These are phyloP conservation scores for Alternaria brassicicola DNA, from an alignment of 2,329 filamentous ascomycete species.

Conservation along the genomic window DNA sequence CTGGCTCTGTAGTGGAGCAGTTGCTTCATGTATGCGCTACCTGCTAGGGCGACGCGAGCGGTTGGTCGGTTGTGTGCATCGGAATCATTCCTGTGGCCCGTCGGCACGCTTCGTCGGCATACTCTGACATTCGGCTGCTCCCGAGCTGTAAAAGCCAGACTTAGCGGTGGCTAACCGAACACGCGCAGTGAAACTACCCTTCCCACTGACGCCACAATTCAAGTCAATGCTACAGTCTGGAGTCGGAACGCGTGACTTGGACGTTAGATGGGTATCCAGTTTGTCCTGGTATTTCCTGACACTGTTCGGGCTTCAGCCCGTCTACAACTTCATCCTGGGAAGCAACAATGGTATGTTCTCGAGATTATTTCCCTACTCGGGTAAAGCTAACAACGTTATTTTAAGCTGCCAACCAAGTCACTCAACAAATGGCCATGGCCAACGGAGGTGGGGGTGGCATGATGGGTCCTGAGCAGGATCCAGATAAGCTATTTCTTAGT, in stretches of 20 bases:
- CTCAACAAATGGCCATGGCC: slow-evolving; percentile 80
- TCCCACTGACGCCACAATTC: slow-evolving; percentile 97
- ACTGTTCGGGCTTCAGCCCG: slow-evolving; percentile 92
- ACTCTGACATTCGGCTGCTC: slow-evolving; percentile 4
- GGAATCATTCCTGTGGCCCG: not conserved
- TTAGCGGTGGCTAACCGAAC: slow-evolving; percentile 23
- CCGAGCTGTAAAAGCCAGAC: slow-evolving; percentile 7
- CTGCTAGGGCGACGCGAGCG: slow-evolving; percentile 10
- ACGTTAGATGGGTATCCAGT: slow-evolving; percentile 97
- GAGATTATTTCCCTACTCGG: slow-evolving; percentile 2
- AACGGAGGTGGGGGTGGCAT: slow-evolving; percentile 76
- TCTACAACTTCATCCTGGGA: slow-evolving; percentile 95
- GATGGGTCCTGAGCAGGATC: slow-evolving; percentile 91
- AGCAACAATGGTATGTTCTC: slow-evolving; percentile 83
- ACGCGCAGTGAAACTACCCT: slow-evolving; percentile 84
- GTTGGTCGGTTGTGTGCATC: not conserved
- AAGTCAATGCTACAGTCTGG: slow-evolving; percentile 99
- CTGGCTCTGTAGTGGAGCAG: not conserved
- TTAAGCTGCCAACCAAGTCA: slow-evolving; percentile 85
- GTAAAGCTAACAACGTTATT: slow-evolving; percentile 36
- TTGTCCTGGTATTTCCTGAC: slow-evolving; percentile 99
- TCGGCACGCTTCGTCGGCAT: not conserved
- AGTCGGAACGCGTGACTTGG: slow-evolving; percentile 92
- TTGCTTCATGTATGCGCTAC: not conserved
- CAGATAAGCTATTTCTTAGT: slow-evolving; percentile 89